Evolutionary conservation across 768 basidiomycete genomes (phyloP), one percentile per base, ranked within the genome.

Genomic region (Cystobasidium tubakii): DNA sequence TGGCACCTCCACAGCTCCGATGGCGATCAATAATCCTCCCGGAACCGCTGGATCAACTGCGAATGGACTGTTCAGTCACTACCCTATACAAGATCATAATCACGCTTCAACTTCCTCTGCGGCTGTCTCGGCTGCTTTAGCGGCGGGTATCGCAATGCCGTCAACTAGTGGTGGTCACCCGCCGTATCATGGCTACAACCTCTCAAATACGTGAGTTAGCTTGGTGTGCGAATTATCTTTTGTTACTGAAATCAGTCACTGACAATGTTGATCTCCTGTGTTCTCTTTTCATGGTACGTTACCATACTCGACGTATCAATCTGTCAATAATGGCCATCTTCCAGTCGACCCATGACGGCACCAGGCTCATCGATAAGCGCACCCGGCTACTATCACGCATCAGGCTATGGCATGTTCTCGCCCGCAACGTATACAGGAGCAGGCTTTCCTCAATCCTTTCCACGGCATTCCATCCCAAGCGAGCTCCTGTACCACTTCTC

Each of bases 401-500:
- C 55, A 21, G 50, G 42, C 23, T 54, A 67, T 53, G 66, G 66
- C 55, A 71, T 71, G 69, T 71, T 71, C 54, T 71, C 69, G 27
- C 69, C 69, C 1, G 69, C 50, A 27, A 71, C 69, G n/a, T 71
- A 71, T 34, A 60, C 33, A 19, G 55, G 54, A 17, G 69, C 69
- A 21, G 69, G 69, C 12, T 71, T 71, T 25, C 44, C 54, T 9
- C 69, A 27, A 15, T 29, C 34, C 34, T 33, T 71, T 33, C 34
- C 43, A 2, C 63, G 55, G 19, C 33, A 33, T 60, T 33, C 29
- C 23, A n/a, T 17, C 46, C n/a, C 46, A 25, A 71, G 62, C 53
- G 36, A 27, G 34, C 12, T 63, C 27, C 23, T 65, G 31, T 33
- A 36, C 3, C 63, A 65, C 17, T 65, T 21, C 29, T 12, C 39